Conservation (phyloP, 345 rosid species). For the Hibiscus tridactylites region DNA sequence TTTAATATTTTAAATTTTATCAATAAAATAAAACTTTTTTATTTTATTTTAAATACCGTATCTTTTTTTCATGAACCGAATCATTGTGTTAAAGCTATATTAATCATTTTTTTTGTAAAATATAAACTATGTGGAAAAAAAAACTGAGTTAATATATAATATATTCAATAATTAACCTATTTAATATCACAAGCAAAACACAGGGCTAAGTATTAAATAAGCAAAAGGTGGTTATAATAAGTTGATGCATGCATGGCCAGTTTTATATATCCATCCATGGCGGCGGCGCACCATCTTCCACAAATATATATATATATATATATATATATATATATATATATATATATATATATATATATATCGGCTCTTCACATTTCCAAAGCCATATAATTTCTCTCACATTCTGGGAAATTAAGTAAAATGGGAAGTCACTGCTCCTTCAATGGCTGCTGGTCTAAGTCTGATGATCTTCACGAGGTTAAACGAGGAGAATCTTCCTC, state of each 20-base stretch:
- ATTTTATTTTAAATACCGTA: no score
- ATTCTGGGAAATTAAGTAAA: not conserved
- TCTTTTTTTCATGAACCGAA: no score
- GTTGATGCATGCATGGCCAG: constrained; percentile 3
- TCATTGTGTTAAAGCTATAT: no score
- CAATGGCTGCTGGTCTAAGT: not conserved
- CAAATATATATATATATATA: not conserved
- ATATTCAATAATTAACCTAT: not conserved
- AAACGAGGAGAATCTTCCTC: not conserved
- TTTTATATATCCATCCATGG: constrained; percentile 4
- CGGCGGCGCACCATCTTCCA: constrained; percentile 12
- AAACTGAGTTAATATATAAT: not conserved
- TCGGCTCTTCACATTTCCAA: not conserved
- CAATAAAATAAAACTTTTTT: no score
- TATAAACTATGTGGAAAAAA: not conserved
- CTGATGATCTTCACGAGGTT: not conserved
- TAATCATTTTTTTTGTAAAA: no score
- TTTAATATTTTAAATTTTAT: no score
- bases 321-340: not conserved
- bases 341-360: not conserved
- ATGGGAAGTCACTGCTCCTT: not conserved
- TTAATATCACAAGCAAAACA: no score
- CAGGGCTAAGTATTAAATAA: not conserved
- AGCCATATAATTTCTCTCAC: not conserved
- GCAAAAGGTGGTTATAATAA: not conserved